A percentile compares a stretch with the other conserved stretches of the same genome.
Evolutionary conservation across 257 asterid genomes (phyloP).

Genomic region (Solanum appendiculatum): DNA sequence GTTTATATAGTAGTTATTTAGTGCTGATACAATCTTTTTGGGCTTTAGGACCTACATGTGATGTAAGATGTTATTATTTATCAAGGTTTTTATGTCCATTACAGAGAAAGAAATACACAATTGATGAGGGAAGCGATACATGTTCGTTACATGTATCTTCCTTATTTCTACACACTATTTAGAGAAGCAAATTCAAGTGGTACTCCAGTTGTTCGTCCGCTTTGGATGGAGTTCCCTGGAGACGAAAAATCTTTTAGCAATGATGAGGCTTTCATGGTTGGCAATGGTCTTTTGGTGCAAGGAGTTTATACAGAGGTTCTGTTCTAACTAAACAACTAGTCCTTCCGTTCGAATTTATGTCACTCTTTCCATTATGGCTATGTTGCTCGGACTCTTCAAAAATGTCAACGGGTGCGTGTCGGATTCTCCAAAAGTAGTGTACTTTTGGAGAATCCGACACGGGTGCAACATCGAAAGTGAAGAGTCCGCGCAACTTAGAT

Average conservation of each 20-base stretch:
- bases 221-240: slow-evolving; percentile 95
- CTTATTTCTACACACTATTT: slow-evolving; percentile 87
- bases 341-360: not conserved
- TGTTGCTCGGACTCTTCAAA: too few species aligned
- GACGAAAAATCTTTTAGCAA: slow-evolving; percentile 75
- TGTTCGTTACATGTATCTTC: slow-evolving; percentile 77
- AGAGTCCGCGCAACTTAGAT: too few species aligned
- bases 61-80: not conserved
- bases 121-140: slow-evolving; percentile 85
- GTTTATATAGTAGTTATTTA: not conserved
- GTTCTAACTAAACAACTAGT: not conserved
- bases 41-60: not conserved
- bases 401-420: too few species aligned
- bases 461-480: too few species aligned
- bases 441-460: too few species aligned
- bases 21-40: not conserved
- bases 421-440: too few species aligned
- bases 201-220: slow-evolving; percentile 85
- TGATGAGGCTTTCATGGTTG: slow-evolving; percentile 98
- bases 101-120: slow-evolving; percentile 74
- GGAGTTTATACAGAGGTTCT: slow-evolving; percentile 83
- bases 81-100: slow-evolving; percentile 3
- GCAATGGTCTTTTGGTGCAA: slow-evolving; percentile 86
- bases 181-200: slow-evolving; percentile 90
- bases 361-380: not conserved